Evolutionary conservation across 2,329 filamentous ascomycete species (phyloP).

Genomic region (Aspergillus aculeatus): DNA sequence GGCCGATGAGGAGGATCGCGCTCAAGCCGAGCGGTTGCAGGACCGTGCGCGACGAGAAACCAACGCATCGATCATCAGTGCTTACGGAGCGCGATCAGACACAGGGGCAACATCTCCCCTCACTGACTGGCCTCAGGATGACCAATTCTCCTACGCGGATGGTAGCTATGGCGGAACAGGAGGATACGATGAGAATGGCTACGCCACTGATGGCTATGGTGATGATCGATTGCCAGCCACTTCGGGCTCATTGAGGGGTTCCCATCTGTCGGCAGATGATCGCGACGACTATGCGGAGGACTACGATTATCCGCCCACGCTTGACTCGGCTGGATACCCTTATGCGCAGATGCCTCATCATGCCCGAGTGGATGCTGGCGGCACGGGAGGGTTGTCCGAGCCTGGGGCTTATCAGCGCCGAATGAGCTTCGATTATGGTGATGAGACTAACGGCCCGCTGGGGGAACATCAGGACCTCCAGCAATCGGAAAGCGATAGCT

Average conservation of each 20-base stretch:
- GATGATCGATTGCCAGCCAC: conserved; percentile 22
- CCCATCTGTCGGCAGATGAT: conserved; percentile 26
- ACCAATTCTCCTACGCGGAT: conserved; percentile 67
- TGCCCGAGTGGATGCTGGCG: conserved; percentile 79
- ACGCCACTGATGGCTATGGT: conserved; percentile 18
- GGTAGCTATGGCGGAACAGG: conserved; percentile 67
- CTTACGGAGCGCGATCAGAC: conserved; percentile 42
- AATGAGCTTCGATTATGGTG: conserved; percentile 88
- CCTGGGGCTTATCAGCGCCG: conserved; percentile 65
- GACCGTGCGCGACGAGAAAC: conserved; percentile 60
- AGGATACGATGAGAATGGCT: conserved; percentile 56
- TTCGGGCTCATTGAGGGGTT: conserved; percentile 30
- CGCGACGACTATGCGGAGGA: conserved; percentile 31
- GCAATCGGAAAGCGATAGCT: conserved; percentile 61
- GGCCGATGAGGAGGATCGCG: conserved; percentile 74
- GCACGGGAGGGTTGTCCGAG: conserved; percentile 82
- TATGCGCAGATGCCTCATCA: conserved; percentile 57
- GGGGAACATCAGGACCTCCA: conserved; percentile 50
- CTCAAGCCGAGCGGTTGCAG: conserved; percentile 45
- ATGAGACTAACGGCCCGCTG: conserved; percentile 71
- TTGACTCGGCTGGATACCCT: conserved; percentile 56
- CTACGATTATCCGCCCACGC: conserved; percentile 39
- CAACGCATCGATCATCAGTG: conserved; percentile 50
- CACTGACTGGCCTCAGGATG: conserved; percentile 61
- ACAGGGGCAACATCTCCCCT: conserved; percentile 27